A percentile compares a stretch with the other conserved stretches of the same genome.
phyloP scores from a whole-genome alignment of 106 monocot genomes.

The Platanthera guangdongensis region DNA sequence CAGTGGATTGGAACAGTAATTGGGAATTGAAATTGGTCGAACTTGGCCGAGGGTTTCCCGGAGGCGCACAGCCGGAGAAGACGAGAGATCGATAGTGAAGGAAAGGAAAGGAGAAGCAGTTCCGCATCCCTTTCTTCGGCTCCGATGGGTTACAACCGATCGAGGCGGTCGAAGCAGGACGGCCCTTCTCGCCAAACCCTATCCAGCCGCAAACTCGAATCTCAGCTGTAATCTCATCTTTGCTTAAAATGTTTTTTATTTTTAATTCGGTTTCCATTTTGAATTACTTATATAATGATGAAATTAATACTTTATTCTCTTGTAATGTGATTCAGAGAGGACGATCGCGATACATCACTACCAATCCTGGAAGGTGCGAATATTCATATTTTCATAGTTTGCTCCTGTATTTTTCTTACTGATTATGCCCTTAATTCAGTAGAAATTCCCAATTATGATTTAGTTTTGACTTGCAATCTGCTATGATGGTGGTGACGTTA shows the following conservation, averaged over 20 bases:
- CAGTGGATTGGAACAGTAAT: too few relatives aligned
- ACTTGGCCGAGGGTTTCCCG: too few relatives aligned
- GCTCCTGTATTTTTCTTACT: not conserved
- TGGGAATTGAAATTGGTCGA: too few relatives aligned
- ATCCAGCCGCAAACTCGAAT: conserved; percentile 21
- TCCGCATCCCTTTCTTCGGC: not conserved
- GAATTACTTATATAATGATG: not conserved
- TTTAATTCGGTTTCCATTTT: not conserved
- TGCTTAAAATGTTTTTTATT: not conserved
- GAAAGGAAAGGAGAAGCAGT: too few relatives aligned
- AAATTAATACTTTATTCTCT: not conserved
- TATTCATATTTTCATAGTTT: not conserved
- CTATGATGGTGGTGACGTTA: not conserved
- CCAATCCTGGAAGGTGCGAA: conserved; percentile 26
- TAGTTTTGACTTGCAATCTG: not conserved
- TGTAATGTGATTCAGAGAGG: conserved; percentile 26
- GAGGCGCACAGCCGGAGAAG: too few relatives aligned
- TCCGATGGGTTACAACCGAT: conserved; percentile 38
- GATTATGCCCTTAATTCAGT: not conserved
- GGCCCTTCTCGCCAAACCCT: conserved; percentile 22
- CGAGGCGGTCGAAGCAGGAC: conserved; percentile 20
- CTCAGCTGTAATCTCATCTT: conserved; percentile 12
- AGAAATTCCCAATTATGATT: not conserved
- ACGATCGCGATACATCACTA: conserved; percentile 30
- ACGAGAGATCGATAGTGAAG: too few relatives aligned